Conservation (phyloP, 345 rosid species). For the Gossypium sturtianum region DNA sequence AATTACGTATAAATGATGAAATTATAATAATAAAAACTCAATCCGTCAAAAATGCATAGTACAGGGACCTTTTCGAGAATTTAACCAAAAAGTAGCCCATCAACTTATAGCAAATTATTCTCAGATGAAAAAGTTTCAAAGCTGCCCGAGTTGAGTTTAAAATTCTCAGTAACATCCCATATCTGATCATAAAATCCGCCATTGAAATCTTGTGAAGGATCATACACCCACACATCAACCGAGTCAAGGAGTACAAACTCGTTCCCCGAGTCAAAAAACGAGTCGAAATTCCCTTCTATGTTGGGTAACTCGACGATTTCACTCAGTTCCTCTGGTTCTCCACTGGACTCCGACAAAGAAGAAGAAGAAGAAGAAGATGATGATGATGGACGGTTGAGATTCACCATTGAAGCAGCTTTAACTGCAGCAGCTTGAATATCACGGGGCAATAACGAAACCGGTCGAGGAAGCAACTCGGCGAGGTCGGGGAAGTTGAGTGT, state of each 20-base stretch:
- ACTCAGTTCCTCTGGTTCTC: slow-evolving; percentile 2
- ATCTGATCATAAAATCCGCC: slow-evolving; percentile 6
- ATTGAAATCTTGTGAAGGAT: slow-evolving; percentile 15
- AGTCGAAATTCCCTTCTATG: slow-evolving; percentile 5
- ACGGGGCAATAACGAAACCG: slow-evolving; percentile 61
- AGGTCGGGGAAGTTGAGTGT: slow-evolving; percentile 49
- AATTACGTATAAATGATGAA: no score
- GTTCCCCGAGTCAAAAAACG: neutral
- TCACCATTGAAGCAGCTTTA: slow-evolving; percentile 34
- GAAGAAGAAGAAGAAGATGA: slow-evolving; percentile 8
- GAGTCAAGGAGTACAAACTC: slow-evolving; percentile 15
- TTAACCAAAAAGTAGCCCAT: neutral
- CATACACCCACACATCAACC: slow-evolving; percentile 18
- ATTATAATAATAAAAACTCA: no score
- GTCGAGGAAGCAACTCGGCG: slow-evolving; percentile 64
- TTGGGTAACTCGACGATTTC: slow-evolving; percentile 12
- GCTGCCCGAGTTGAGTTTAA: neutral
- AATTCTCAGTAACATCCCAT: slow-evolving; percentile 10
- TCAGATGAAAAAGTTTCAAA: slow-evolving; percentile 16
- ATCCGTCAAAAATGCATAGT: no score
- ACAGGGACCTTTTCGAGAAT: no score
- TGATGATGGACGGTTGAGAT: neutral
- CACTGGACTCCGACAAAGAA: neutral
- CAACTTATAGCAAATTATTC: slow-evolving; percentile 15
- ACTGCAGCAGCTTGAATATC: neutral